A percentile compares a stretch with the other conserved stretches of the same genome.
Evolutionary conservation across 1,284 basidiomycete species (phyloP).

Genomic region (Takashimella tepidaria): DNA sequence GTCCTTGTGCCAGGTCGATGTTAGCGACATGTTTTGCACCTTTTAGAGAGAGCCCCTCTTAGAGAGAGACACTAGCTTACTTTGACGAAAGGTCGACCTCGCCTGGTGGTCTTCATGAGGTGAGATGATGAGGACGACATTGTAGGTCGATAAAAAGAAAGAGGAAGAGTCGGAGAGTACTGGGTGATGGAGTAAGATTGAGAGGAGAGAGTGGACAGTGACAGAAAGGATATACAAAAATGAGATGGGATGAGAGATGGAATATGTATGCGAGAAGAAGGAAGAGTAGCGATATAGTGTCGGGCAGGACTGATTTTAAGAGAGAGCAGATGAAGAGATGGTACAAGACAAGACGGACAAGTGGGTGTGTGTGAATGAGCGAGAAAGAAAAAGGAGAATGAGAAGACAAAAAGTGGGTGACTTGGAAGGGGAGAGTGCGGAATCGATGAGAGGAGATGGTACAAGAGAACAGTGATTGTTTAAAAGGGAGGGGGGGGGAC

Average conservation of each 20-base stretch:
- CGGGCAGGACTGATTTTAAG: too few relatives aligned
- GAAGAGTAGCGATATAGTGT: too few relatives aligned
- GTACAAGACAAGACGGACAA: too few relatives aligned
- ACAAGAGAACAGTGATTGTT: too few relatives aligned
- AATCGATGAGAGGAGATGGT: too few relatives aligned
- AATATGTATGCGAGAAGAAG: too few relatives aligned
- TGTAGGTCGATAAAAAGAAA: constrained; percentile 6
- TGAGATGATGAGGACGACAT: constrained; percentile 55
- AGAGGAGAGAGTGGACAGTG: not conserved
- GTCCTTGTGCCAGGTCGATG: constrained; percentile 58
- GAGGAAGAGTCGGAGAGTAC: not conserved
- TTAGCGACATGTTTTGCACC: not conserved
- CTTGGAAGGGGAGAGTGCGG: too few relatives aligned
- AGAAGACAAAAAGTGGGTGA: not conserved
- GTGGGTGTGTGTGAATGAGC: not conserved
- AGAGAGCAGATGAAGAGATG: not conserved
- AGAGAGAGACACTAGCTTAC: constrained; percentile 48
- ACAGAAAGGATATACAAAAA: too few relatives aligned
- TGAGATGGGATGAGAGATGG: too few relatives aligned
- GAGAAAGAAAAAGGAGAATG: not conserved
- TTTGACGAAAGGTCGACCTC: constrained; percentile 89
- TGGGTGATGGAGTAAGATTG: not conserved
- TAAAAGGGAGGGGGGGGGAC: too few relatives aligned
- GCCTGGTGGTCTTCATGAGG: constrained; percentile 95
- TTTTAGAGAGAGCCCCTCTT: not conserved